Conservation (phyloP, 2,329 filamentous ascomycete species). For the Berkeleyomyces rouxiae region DNA sequence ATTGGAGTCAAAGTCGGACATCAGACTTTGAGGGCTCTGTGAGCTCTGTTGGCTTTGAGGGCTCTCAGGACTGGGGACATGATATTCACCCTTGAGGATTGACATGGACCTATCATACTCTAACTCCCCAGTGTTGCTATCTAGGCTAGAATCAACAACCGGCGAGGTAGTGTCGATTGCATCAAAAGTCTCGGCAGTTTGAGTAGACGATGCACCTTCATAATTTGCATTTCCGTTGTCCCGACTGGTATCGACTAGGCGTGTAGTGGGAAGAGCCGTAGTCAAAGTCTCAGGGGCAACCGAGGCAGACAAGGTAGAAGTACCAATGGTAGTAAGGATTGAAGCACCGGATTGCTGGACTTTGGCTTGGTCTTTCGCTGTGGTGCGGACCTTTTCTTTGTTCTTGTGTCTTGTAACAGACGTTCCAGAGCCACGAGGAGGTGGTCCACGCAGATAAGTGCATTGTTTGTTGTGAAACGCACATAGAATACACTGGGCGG, state of each 20-base stretch:
- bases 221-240: background rate
- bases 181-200: background rate
- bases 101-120: constrained; percentile 12
- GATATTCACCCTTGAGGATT: constrained; percentile 4
- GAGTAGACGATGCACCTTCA: background rate
- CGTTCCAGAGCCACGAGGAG: constrained; percentile 19
- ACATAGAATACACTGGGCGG: constrained; percentile 44
- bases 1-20: background rate
- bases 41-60: background rate
- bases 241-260: background rate
- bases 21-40: background rate
- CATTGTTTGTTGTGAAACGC: constrained; percentile 51
- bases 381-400: constrained; percentile 14
- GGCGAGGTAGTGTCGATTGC: background rate
- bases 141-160: background rate
- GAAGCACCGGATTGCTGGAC: constrained; percentile 12
- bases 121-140: background rate
- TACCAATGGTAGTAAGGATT: constrained; percentile 12
- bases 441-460: constrained; percentile 37
- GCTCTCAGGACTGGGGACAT: constrained; percentile 6
- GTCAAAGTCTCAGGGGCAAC: background rate
- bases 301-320: constrained; percentile 2
- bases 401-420: constrained; percentile 17
- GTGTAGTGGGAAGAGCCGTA: background rate
- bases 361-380: background rate